Evolutionary conservation across 176 grass and related monocot species (phyloP).

Genomic region (Guadua angustifolia): DNA sequence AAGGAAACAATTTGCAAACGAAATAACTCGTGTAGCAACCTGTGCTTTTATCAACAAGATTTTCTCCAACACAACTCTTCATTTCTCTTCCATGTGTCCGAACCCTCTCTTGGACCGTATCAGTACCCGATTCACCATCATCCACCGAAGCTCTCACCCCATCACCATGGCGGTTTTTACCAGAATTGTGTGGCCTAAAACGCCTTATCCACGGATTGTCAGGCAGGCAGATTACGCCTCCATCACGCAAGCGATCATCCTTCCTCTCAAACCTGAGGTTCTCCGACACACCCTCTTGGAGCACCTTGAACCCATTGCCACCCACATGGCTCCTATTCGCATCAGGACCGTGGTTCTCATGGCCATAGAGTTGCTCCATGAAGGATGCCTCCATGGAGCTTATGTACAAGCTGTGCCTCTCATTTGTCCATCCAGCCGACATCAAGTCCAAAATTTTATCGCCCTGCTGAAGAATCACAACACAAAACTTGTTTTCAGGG

Average conservation of each 20-base stretch:
- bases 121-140: slow-evolving; percentile 44
- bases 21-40: slow-evolving; percentile 35
- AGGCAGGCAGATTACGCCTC: slow-evolving; percentile 11
- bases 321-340: not conserved
- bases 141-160: slow-evolving; percentile 11
- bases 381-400: slow-evolving; percentile 80
- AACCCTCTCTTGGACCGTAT: slow-evolving; percentile 39
- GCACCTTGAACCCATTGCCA: slow-evolving; percentile 44
- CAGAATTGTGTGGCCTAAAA: slow-evolving; percentile 33
- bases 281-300: slow-evolving; percentile 32
- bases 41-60: slow-evolving; percentile 49
- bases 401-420: slow-evolving; percentile 61
- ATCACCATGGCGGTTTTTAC: not conserved
- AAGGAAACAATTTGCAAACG: slow-evolving; percentile 14
- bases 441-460: slow-evolving; percentile 31
- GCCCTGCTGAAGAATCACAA: slow-evolving; percentile 38
- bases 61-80: not conserved
- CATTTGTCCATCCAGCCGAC: slow-evolving; percentile 67
- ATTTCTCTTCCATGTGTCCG: slow-evolving; percentile 34
- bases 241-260: not conserved
- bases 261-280: slow-evolving; percentile 43
- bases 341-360: not conserved
- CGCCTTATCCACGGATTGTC: slow-evolving; percentile 63
- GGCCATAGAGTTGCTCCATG: slow-evolving; percentile 52
- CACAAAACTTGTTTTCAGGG: not conserved